Evolutionary conservation across 441 rosid genomes (phyloP).

Genomic region (Erodium trifolium): DNA sequence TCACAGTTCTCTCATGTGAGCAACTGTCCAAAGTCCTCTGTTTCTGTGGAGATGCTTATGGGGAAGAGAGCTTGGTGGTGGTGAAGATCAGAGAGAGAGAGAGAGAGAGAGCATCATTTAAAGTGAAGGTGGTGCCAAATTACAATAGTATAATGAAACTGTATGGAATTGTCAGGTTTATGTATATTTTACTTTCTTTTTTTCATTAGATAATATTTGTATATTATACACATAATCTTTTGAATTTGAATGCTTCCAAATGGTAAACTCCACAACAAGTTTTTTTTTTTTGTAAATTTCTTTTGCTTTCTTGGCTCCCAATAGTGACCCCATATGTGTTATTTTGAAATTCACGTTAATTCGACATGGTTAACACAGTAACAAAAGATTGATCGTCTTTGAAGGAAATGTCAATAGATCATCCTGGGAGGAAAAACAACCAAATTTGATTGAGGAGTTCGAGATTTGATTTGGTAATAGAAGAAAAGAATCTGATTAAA

Average conservation of each 20-base stretch:
- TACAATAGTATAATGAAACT: constrained; percentile 18
- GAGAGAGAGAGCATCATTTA: constrained; percentile 43
- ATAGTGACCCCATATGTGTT: background rate
- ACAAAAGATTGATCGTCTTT: too few relatives aligned
- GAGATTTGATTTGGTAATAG: too few relatives aligned
- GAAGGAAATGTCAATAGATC: too few relatives aligned
- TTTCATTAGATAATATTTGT: too few relatives aligned
- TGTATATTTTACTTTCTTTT: background rate
- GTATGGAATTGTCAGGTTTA: constrained; percentile 25
- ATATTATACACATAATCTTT: background rate
- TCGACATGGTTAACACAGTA: too few relatives aligned
- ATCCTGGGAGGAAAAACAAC: too few relatives aligned
- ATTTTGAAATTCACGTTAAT: too few relatives aligned
- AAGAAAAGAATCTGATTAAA: too few relatives aligned
- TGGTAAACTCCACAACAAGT: constrained; percentile 18
- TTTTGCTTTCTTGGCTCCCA: background rate
- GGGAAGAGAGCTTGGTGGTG: constrained; percentile 26
- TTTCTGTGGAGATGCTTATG: constrained; percentile 24
- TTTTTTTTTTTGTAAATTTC: background rate
- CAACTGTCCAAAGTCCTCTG: background rate
- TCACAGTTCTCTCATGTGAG: constrained; percentile 16
- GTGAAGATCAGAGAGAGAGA: background rate
- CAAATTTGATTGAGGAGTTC: too few relatives aligned
- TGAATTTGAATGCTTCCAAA: constrained; percentile 30
- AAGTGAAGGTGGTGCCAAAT: constrained; percentile 38